These are phyloP conservation scores for Globisporangium nodosum DNA, from an alignment of 352 stramenopile genomes.

Conservation along the genomic window DNA sequence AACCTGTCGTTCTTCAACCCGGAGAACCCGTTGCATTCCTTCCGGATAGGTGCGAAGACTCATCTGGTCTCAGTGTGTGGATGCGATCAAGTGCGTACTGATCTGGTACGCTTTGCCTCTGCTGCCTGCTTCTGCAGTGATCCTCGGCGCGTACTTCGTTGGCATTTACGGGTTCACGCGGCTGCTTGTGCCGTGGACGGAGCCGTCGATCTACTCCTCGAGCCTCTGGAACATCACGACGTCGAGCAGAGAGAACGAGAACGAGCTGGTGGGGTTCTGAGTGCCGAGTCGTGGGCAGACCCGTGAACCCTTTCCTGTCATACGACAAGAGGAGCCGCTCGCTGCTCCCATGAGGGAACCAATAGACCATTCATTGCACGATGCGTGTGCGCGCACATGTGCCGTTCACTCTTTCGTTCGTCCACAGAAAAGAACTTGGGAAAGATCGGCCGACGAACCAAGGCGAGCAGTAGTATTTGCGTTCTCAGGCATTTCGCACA, in stretches of 20 bases:
- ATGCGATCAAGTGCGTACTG: too few species aligned
- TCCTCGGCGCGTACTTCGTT: constrained; percentile 75
- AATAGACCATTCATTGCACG: constrained; percentile 3
- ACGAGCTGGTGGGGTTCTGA: constrained; percentile 37
- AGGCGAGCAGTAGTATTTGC: background rate
- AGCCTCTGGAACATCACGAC: constrained; percentile 80
- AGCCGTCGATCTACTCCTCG: constrained; percentile 74
- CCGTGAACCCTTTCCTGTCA: background rate
- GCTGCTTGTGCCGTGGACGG: constrained; percentile 69
- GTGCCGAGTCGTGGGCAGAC: background rate
- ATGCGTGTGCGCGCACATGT: background rate
- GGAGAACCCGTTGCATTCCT: constrained; percentile 67
- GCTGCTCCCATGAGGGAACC: background rate
- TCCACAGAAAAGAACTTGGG: background rate
- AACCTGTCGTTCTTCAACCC: constrained; percentile 81
- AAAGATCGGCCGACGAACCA: background rate
- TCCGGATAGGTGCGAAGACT: constrained; percentile 52
- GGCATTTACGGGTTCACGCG: constrained; percentile 78
- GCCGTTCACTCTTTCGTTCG: too few species aligned
- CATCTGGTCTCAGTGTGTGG: too few species aligned
- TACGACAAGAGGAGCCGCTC: background rate
- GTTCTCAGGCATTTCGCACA: background rate
- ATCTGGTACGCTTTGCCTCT: background rate
- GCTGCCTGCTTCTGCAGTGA: constrained; percentile 29
- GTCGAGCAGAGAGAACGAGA: constrained; percentile 21